Base-by-base conservation (phyloP, 2,329 filamentous ascomycete genomes). In the Thelonectria discophora region DNA sequence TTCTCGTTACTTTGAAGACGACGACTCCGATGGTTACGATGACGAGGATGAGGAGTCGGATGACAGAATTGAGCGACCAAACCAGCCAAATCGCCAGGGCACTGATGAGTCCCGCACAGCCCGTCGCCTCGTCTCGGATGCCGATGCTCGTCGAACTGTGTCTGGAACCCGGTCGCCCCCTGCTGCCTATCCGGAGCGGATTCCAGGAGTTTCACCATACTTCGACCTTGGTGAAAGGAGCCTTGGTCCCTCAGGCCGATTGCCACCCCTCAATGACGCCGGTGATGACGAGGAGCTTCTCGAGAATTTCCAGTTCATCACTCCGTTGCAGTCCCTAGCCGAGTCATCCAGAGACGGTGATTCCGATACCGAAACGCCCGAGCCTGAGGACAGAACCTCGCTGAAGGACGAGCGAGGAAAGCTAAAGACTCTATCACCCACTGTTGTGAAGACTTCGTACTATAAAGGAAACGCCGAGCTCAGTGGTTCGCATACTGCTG, bases 401-500 rank as follows among this genome's bases (percentile, higher is more conserved):
- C 53, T 53, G 3, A 71, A 58, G 30, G 65, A 68, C 5, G 66
- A 65, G 2, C 64, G 48, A 12, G 53, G 42, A 1, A 52, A 43
- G 8, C 50, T 45, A 2, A 58, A 47, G 17, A 48, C 50, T 15
- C 54, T 67, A 42, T 69, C 70, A 34, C 62, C 69, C 18, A 67
- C 69, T 11, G 55, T 65, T 21, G 65, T 80, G 21, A 75, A 73
- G 53, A 66, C 72, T 10, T 79, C 79, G 1, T 63, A 67, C 7
- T 81, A 81, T 43, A 77, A 75, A 1, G 79, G 79, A 0, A 75
- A 76, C 50, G 76, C 74, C 21, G 73, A 78, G 27, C 69, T 74
- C 13, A 74, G 76, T 6, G 77, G 77, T 12, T 69, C 65, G 6
- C 79, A 80, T 55, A 69, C 69, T 5, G 75, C 73, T 1, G 72